A percentile compares a stretch with the other conserved stretches of the same genome.
Conservation (phyloP, 2,329 filamentous ascomycete species). For the Parastagonospora avenae region DNA sequence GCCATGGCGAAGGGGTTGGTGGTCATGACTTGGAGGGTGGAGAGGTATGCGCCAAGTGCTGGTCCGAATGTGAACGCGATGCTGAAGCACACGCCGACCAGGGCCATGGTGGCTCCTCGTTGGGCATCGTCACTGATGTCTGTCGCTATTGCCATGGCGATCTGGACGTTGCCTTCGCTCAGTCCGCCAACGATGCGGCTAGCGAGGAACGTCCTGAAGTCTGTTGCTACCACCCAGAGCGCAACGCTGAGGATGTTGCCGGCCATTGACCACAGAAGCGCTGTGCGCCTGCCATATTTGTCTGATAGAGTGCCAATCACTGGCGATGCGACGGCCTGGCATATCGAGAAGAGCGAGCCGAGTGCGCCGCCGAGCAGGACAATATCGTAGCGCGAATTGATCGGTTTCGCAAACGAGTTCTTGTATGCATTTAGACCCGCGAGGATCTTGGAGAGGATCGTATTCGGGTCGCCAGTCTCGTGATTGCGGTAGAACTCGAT, state of each 20-base stretch:
- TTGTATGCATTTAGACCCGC: constrained; percentile 92
- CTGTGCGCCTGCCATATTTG: constrained; percentile 81
- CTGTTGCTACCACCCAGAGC: constrained; percentile 89
- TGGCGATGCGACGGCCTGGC: constrained; percentile 91
- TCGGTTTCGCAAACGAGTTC: constrained; percentile 85
- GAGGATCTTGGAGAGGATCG: constrained; percentile 79
- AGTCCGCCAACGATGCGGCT: constrained; percentile 89
- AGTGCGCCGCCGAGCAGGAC: constrained; percentile 92
- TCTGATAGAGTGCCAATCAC: constrained; percentile 90
- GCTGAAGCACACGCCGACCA: constrained; percentile 95
- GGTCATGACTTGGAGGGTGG: constrained; percentile 75
- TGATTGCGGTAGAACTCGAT: constrained; percentile 94
- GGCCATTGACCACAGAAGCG: constrained; percentile 86
- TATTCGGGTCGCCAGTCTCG: constrained; percentile 65
- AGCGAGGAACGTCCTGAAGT: constrained; percentile 96
- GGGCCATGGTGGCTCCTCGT: constrained; percentile 89
- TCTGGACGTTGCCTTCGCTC: constrained; percentile 95
- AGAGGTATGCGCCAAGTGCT: constrained; percentile 84
- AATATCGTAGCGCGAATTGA: constrained; percentile 96
- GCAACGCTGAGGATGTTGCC: constrained; percentile 93
- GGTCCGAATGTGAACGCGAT: constrained; percentile 97
- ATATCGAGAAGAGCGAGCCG: constrained; percentile 89
- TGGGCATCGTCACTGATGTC: constrained; percentile 88
- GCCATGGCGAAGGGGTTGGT: constrained; percentile 94
- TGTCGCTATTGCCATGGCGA: constrained; percentile 94